Base-by-base conservation (phyloP, 2,329 filamentous ascomycete genomes). In the Colletotrichum chlorophyti region DNA sequence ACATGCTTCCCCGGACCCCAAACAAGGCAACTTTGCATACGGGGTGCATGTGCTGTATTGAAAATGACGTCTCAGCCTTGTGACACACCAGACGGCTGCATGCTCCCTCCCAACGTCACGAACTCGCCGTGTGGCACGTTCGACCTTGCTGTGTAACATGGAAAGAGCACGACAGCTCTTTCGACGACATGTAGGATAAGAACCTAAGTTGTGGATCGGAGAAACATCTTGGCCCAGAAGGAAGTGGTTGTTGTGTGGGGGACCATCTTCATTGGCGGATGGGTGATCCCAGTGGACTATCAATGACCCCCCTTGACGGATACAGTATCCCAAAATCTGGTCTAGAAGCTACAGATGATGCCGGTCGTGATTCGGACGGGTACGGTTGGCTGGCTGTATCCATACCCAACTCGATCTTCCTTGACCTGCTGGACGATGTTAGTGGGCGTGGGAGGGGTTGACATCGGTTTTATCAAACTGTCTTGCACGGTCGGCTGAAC, bases 11-110 rank as follows among this genome's bases (percentile, higher is more conserved):
- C 60, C 62, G 54, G 46, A 58, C 38, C 41, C 55, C 19, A 47
- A 57, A 42, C 57, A 50, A 58, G 62, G 53, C 58, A 53, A 45
- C 53, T 51, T 61, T 61, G 61, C 63, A 63, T 62, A 55, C 41
- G 35, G 50, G 46, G 35, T 52, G 58, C 63, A 63, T 64, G 57
- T 58, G 53, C 38, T 55, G 50, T 63, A 58, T 41, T 55, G 58
- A 49, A n/a, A 61, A 61, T 61, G 58, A 53, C 53, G 66, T 67
- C 65, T 68, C 66, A 65, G 64, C 66, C 64, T 67, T 66, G 66
- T 65, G 64, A 64, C 61, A n/a, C n/a, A 65, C 64, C 65, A 45
- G 27, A 35, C 6, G 15, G 35, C 31, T 27, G 49, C 32, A 26
- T 45, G 31, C 31, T 46, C 31, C 34, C 35, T 37, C 6, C n/a